Evolutionary conservation across 441 rosid species (phyloP).

Genomic region (Theobroma grandiflorum): DNA sequence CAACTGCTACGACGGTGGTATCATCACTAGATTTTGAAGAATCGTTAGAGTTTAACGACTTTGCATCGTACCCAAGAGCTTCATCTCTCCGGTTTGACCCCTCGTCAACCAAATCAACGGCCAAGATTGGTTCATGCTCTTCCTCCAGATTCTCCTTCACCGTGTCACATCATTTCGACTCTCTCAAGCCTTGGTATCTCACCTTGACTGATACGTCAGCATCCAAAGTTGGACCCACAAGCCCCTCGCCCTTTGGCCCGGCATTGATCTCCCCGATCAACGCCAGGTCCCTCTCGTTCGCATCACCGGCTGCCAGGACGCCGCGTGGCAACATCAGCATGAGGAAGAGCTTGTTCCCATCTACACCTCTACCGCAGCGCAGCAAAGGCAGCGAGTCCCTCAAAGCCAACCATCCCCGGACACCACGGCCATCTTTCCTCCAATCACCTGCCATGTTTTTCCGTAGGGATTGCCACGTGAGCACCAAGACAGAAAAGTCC

Average conservation of each 20-base stretch:
- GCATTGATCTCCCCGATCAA: conserved; percentile 70
- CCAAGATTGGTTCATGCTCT: conserved; percentile 80
- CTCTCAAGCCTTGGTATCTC: conserved; percentile 94
- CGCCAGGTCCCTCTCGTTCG: conserved; percentile 76
- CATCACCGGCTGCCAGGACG: conserved; percentile 72
- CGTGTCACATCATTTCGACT: conserved; percentile 86
- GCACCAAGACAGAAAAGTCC: conserved; percentile 57
- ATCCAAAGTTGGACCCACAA: conserved; percentile 57
- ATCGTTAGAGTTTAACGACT: conserved; percentile 65
- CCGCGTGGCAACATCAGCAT: conserved; percentile 52
- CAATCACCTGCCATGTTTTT: conserved; percentile 90
- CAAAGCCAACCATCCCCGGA: conserved; percentile 47
- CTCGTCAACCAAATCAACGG: conserved; percentile 64
- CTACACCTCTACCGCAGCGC: conserved; percentile 82
- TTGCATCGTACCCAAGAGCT: conserved; percentile 65
- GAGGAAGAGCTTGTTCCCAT: conserved; percentile 68
- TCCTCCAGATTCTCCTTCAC: conserved; percentile 93
- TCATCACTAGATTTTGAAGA: conserved; percentile 82
- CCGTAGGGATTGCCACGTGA: conserved; percentile 63
- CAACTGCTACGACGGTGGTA: conserved; percentile 64
- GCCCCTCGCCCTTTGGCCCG: conserved; percentile 52
- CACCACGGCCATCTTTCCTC: conserved; percentile 87
- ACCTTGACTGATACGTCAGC: conserved; percentile 67
- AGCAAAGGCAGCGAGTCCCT: conserved; percentile 35
- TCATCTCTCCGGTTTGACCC: conserved; percentile 82